Evolutionary conservation across 768 basidiomycete species (phyloP), one percentile per base, ranked within the genome.

Genomic region (Auricularia cornea): DNA sequence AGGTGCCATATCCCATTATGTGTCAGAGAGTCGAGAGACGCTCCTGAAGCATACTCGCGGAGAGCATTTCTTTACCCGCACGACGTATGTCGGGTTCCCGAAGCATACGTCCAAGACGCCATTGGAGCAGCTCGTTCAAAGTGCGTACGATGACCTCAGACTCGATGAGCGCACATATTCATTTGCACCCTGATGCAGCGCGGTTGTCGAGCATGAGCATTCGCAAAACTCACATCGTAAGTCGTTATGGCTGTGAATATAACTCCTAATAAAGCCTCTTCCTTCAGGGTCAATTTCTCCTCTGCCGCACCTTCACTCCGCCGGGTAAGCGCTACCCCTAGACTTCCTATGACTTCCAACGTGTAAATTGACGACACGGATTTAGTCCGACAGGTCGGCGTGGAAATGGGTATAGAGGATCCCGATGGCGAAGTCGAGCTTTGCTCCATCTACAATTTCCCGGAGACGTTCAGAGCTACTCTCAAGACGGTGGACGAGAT

Each of bases 361-460:
- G 8, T 18, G 38, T 40, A 18, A 40, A n/a, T n/a, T n/a, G n/a
- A n/a, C n/a, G n/a, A n/a, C n/a, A n/a, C n/a, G n/a, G n/a, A n/a
- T n/a, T n/a, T 18, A 48, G 44, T 5, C 6, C 44, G 44, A 48
- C 44, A 14, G 20, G 44, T 48, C 20, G 44, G 11, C 6, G 23
- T 48, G 5, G 6, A 23, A 18, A 18, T 4, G 6, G 44, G 44
- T 6, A 48, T 73, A 18, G 74, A 75, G 60, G 74, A 75, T 44
- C 60, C 66, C 4, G 65, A 72, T 3, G 74, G 73, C 3, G 63
- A 60, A 12, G 69, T 64, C 3, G 44, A 62, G 20, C 23, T 63
- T 23, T 29, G 72, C 10, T 68, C 68, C 5, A 61, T 72, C 18
- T 73, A 74, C 62, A 70, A 72, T 62, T 70, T 70, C 51, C 74